Conservation (phyloP, 306 rosid species). For the Acacia melanoxylon region DNA sequence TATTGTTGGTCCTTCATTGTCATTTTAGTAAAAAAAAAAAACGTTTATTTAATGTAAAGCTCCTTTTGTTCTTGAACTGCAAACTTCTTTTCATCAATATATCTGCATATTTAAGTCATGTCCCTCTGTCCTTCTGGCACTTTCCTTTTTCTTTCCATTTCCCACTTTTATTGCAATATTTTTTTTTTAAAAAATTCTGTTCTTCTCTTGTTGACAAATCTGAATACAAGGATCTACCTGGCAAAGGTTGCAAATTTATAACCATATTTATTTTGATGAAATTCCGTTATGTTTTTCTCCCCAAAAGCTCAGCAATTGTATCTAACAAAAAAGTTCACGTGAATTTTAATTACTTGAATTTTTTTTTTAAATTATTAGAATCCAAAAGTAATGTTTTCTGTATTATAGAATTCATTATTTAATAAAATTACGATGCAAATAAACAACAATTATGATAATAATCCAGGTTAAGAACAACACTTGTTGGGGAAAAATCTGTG, state of each 20-base stretch:
- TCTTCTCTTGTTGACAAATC: neutral
- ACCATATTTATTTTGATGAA: neutral
- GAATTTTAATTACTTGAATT: neutral
- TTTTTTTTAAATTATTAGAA: neutral
- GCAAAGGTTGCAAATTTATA: neutral
- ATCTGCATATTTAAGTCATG: too few relatives aligned
- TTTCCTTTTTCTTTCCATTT: neutral
- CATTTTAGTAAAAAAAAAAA: neutral
- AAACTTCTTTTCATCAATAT: neutral
- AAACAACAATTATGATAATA: neutral
- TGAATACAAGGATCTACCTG: neutral
- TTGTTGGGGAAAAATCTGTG: neutral
- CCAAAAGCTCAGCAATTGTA: neutral
- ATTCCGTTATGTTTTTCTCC: neutral
- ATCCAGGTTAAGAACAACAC: neutral
- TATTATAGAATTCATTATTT: neutral
- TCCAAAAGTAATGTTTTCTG: neutral
- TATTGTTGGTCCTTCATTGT: conserved; percentile 13
- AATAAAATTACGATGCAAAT: neutral
- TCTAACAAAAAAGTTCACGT: neutral
- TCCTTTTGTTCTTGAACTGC: neutral
- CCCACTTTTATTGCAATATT: neutral
- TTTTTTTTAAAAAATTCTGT: too few relatives aligned
- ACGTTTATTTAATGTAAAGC: neutral
- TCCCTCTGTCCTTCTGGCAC: neutral